These are phyloP conservation scores for Schizophyllum commune DNA, from an alignment of 1,284 basidiomycete genomes.

Conservation along the genomic window DNA sequence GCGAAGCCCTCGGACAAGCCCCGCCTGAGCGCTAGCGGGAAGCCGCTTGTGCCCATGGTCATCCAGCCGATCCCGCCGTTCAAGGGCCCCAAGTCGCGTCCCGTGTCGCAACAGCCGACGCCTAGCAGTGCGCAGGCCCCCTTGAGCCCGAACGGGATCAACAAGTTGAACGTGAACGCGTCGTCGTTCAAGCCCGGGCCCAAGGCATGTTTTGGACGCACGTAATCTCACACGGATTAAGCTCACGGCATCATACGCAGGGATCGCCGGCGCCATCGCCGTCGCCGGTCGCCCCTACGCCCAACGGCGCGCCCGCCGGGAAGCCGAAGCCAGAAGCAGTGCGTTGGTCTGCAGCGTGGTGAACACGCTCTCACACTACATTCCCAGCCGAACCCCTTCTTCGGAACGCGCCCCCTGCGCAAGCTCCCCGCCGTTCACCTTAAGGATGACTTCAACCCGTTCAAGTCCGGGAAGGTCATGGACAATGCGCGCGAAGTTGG, in stretches of 20 bases:
- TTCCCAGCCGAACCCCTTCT: constrained; percentile 68
- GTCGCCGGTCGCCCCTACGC: constrained; percentile 39
- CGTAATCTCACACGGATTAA: constrained; percentile 12
- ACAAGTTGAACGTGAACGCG: constrained; percentile 65
- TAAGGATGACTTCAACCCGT: constrained; percentile 93
- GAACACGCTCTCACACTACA: constrained; percentile 13
- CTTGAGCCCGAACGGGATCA: constrained; percentile 24
- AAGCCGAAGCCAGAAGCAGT: constrained; percentile 52
- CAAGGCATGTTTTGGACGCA: constrained; percentile 64
- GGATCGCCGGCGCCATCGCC: neutral
- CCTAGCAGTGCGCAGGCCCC: constrained; percentile 13
- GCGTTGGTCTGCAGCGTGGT: neutral
- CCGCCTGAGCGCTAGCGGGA: constrained; percentile 17
- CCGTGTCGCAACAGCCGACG: constrained; percentile 20
- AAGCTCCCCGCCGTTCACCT: constrained; percentile 63
- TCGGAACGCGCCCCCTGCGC: constrained; percentile 72
- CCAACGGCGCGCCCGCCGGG: constrained; percentile 30
- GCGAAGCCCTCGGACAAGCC: constrained; percentile 19
- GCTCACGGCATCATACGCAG: neutral
- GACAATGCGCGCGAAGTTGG: constrained; percentile 61
- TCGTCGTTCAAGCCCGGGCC: constrained; percentile 79
- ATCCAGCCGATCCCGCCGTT: constrained; percentile 93
- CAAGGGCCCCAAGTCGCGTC: constrained; percentile 47
- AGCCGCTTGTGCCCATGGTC: constrained; percentile 49
- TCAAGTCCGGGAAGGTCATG: constrained; percentile 77